Percentiles rank a stretch among this genome's conserved stretches.
Evolutionary conservation across 768 basidiomycete genomes (phyloP).

Genomic region (Nidularia sp.): DNA sequence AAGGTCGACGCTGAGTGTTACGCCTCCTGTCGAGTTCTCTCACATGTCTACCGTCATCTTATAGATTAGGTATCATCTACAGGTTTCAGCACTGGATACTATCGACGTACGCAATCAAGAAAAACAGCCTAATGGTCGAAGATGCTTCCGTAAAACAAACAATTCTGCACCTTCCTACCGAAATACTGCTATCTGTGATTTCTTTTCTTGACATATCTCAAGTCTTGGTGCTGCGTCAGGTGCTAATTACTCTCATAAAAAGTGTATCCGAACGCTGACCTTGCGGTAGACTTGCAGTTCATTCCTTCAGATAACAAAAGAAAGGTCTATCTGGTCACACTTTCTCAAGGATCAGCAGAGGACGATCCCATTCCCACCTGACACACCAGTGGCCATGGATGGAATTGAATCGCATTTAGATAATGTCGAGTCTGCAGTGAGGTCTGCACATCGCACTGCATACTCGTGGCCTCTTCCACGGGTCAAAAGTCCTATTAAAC

Average conservation of each 20-base stretch:
- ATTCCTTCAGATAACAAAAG: constrained; percentile 7
- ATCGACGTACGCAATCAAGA: no score
- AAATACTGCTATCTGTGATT: background rate
- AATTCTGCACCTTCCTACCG: background rate
- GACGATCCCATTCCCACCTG: constrained; percentile 10
- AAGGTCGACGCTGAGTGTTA: no score
- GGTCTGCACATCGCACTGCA: constrained; percentile 2
- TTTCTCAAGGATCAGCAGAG: constrained; percentile 7
- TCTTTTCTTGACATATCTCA: constrained; percentile 1
- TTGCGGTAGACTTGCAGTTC: constrained; percentile 13
- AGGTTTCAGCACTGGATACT: no score
- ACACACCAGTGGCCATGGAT: no score
- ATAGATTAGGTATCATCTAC: no score
- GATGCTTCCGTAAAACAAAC: no score
- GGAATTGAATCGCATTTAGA: constrained; percentile 4
- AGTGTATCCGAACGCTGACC: background rate
- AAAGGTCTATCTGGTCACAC: constrained; percentile 13
- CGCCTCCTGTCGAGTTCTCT: no score
- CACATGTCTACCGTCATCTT: no score
- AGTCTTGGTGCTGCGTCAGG: constrained; percentile 5
- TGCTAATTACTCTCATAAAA: background rate
- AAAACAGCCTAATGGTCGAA: no score
- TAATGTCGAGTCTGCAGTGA: constrained; percentile 8
- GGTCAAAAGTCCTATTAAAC: constrained; percentile 1
- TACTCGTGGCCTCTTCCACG: constrained; percentile 11